These are phyloP conservation scores for Oryza punctata DNA, from an alignment of 176 grass and related monocot species.

Conservation along the genomic window DNA sequence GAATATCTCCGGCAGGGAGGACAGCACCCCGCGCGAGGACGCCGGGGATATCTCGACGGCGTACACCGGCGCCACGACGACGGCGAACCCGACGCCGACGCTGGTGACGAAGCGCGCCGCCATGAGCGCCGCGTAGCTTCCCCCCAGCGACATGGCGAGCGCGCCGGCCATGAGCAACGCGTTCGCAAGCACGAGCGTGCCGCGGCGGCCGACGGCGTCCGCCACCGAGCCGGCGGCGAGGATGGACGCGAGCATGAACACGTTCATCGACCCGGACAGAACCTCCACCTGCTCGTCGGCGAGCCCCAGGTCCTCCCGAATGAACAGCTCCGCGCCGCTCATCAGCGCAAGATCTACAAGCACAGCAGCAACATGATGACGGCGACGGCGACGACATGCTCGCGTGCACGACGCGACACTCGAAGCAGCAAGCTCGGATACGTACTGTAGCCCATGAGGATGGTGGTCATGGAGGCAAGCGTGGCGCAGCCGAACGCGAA, in stretches of 20 bases:
- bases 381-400: neutral
- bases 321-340: slow-evolving; percentile 52
- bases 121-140: slow-evolving; percentile 37
- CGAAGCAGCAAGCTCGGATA: neutral
- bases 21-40: slow-evolving; percentile 32
- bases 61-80: slow-evolving; percentile 32
- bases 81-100: slow-evolving; percentile 30
- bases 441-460: slow-evolving; percentile 42
- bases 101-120: slow-evolving; percentile 38
- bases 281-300: slow-evolving; percentile 41
- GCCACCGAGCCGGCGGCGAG: slow-evolving; percentile 34
- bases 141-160: slow-evolving; percentile 26
- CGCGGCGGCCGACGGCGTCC: slow-evolving; percentile 20
- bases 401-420: neutral
- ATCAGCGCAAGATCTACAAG: slow-evolving; percentile 43
- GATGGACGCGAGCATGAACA: slow-evolving; percentile 33
- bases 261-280: slow-evolving; percentile 32
- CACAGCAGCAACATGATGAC: neutral
- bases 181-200: slow-evolving; percentile 35
- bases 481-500: slow-evolving; percentile 27
- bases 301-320: slow-evolving; percentile 36
- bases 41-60: slow-evolving; percentile 40
- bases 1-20: neutral
- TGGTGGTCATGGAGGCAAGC: slow-evolving; percentile 38
- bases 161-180: slow-evolving; percentile 38